These are phyloP conservation scores for Trichoderma simmonsii DNA, from an alignment of 2,329 filamentous ascomycete genomes.

Conservation along the genomic window DNA sequence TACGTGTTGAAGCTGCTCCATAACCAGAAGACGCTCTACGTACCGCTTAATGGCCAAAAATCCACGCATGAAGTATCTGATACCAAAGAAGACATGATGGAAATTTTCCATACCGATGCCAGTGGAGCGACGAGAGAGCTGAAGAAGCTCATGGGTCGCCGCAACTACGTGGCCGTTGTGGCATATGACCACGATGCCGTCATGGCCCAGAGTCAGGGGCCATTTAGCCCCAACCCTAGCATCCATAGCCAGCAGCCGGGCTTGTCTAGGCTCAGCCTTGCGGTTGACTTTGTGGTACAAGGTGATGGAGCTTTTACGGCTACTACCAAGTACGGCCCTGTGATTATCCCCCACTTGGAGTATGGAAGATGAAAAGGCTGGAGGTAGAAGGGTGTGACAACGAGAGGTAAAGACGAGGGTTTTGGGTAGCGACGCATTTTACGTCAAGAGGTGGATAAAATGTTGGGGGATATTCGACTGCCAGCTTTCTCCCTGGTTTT, in stretches of 20 bases:
- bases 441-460: neutral
- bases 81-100: slow-evolving; percentile 99
- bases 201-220: slow-evolving; percentile 33
- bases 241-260: slow-evolving; percentile 40
- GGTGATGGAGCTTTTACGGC: slow-evolving; percentile 76
- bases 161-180: slow-evolving; percentile 92
- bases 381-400: neutral
- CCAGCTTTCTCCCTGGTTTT: neutral
- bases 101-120: slow-evolving; percentile 95
- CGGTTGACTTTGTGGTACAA: slow-evolving; percentile 96
- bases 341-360: slow-evolving; percentile 86
- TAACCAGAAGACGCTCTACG: slow-evolving; percentile 87
- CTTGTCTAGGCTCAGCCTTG: slow-evolving; percentile 72
- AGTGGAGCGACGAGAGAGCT: slow-evolving; percentile 78
- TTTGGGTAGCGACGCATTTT: neutral
- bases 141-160: slow-evolving; percentile 86
- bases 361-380: slow-evolving; percentile 50
- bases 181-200: slow-evolving; percentile 86
- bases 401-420: neutral
- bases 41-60: slow-evolving; percentile 81
- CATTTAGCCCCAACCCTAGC: slow-evolving; percentile 39
- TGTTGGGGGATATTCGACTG: neutral
- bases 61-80: slow-evolving; percentile 74
- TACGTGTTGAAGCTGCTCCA: slow-evolving; percentile 95
- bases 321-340: slow-evolving; percentile 94